Conservation (phyloP, 2,329 filamentous ascomycete genomes). For the Cercospora citrullina region DNA sequence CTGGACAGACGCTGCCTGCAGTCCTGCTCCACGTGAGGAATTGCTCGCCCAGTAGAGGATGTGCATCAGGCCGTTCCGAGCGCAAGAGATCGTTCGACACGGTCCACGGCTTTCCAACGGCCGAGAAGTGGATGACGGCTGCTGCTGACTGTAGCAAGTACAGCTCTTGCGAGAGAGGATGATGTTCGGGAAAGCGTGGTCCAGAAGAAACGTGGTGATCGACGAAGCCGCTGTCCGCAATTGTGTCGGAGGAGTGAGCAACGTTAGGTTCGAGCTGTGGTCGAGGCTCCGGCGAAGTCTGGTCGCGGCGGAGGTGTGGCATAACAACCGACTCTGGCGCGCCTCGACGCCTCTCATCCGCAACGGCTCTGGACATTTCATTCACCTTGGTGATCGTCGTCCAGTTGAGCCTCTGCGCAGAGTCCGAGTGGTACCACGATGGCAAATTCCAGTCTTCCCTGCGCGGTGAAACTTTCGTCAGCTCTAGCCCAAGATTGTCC, state of each 20-base stretch:
- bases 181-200: conserved; percentile 25
- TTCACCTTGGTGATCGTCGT: conserved; percentile 24
- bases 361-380: conserved; percentile 6
- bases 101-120: conserved; percentile 30
- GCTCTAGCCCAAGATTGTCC: background rate
- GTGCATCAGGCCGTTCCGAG: conserved; percentile 26
- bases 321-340: background rate
- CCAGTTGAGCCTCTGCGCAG: conserved; percentile 17
- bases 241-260: background rate
- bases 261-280: background rate
- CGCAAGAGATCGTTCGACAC: background rate
- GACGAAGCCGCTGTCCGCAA: background rate
- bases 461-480: background rate
- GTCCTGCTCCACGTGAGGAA: conserved; percentile 30
- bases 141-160: conserved; percentile 27
- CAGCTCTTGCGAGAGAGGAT: conserved; percentile 26
- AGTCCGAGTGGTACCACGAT: conserved; percentile 30
- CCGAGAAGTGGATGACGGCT: conserved; percentile 35
- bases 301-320: background rate
- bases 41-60: conserved; percentile 33
- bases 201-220: background rate
- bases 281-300: background rate
- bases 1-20: conserved; percentile 21
- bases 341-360: background rate
- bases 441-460: conserved; percentile 37